Evolutionary conservation across 352 stramenopile genomes (phyloP).

Genomic region (Globisporangium recalcitrans): DNA sequence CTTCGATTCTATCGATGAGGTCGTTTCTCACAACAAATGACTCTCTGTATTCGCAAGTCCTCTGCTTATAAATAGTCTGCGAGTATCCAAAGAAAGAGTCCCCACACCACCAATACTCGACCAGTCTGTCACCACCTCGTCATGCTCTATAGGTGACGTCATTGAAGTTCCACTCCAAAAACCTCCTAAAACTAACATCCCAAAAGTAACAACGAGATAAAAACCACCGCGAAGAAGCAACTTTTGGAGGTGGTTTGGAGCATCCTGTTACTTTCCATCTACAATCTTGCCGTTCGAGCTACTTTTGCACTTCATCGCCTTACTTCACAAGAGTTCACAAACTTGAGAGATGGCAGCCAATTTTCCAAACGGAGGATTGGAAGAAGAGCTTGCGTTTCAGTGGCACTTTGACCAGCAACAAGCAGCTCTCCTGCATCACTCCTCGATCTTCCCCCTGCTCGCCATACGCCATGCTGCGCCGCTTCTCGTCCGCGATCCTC

Average conservation of each 20-base stretch:
- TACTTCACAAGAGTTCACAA: slow-evolving; percentile 15
- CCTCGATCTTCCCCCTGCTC: neutral
- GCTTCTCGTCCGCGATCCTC: slow-evolving; percentile 28
- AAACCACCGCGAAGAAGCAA: no score
- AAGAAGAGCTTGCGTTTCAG: slow-evolving; percentile 3
- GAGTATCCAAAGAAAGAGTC: neutral
- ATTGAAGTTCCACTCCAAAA: slow-evolving; percentile 9
- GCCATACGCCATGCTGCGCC: slow-evolving; percentile 42
- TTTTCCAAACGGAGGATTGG: neutral
- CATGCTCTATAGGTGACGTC: slow-evolving; percentile 17
- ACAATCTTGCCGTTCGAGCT: neutral
- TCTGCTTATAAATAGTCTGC: neutral
- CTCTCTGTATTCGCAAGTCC: neutral
- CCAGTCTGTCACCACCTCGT: neutral
- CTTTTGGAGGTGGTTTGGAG: no score
- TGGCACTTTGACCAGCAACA: slow-evolving; percentile 13
- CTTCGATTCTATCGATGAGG: neutral
- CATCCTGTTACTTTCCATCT: no score
- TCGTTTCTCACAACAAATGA: neutral
- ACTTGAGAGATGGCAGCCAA: neutral
- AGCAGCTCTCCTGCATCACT: slow-evolving; percentile 9
- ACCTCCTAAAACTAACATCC: neutral
- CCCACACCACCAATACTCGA: neutral
- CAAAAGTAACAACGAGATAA: neutral
- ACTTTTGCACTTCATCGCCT: slow-evolving; percentile 26